Base-by-base conservation (phyloP, 148 eudicot genomes). In the Fagopyrum homotropicum region DNA sequence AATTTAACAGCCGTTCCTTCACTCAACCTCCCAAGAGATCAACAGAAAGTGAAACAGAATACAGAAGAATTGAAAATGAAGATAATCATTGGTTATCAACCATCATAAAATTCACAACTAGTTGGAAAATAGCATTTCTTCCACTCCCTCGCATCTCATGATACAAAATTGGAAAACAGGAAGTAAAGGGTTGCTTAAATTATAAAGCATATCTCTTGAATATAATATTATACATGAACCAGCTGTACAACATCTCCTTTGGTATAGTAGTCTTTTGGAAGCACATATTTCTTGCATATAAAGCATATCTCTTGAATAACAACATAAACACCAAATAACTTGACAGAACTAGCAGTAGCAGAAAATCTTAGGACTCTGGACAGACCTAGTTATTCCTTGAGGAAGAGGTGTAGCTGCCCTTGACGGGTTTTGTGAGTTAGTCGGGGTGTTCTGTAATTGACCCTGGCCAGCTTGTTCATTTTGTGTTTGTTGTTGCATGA, bases 381-480 rank as follows among this genome's bases (percentile, higher is more conserved):
- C 97, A 86, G 85, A 94, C 98, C 98, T 94, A 91, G 93, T 88
- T 86, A 90, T 83, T 85, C 98, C 98, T 82, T 92, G 93, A 79
- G 98, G 98, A 76, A 94, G 82, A 64, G 98, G 92, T 73, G 84
- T 88, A 47, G 96, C 88, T 29, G 88, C 75, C 84, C 80, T 86
- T 45, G 88, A 82, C 78, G 76, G 91, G 85, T 80, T 90, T 81
- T 88, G 85, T 79, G 80, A 88, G 80, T 84, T 82, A 77, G 69
- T 80, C 43, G 91, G 64, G 75, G 79, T 60, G 79, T 76, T 91
- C 79, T 91, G 98, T 64, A 79, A 22, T 83, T 82, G 91, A 56
- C 71, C 76, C 79, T 79, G 90, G 79, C 74, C 82, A 17, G 80
- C 86, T 77, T 83, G 88, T 72, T 83, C 52, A 55, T 60, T 77